Evolutionary conservation across 2,329 filamentous ascomycete genomes (phyloP).

Genomic region (Exophiala calicioides): DNA sequence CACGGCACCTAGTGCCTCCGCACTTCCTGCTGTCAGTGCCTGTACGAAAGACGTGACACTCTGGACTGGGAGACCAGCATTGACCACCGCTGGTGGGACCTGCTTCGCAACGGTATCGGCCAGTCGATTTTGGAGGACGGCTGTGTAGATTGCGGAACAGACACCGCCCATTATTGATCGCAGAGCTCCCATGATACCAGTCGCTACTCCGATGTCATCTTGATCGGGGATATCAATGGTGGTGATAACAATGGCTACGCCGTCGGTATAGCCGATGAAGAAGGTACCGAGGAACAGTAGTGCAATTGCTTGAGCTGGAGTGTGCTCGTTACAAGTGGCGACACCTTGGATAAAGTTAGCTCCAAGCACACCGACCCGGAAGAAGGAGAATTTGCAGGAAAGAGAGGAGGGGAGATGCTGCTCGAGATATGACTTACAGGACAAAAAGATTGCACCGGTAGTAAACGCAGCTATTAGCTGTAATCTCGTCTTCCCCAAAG

Average conservation of each 20-base stretch:
- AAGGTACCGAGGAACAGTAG: not conserved
- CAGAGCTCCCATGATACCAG: not conserved
- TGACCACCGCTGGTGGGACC: not conserved
- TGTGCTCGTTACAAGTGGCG: too few relatives aligned
- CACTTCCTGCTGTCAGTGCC: not conserved
- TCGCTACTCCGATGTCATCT: not conserved
- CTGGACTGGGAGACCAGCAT: not conserved
- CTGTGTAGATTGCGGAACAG: not conserved
- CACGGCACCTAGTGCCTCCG: not conserved
- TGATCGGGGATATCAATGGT: not conserved
- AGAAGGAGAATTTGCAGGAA: too few relatives aligned
- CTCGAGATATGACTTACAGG: too few relatives aligned
- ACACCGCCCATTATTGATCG: not conserved
- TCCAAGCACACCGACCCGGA: too few relatives aligned
- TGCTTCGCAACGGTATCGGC: not conserved
- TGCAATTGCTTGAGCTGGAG: not conserved
- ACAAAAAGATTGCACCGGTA: too few relatives aligned
- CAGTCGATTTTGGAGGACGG: not conserved
- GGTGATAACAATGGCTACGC: not conserved
- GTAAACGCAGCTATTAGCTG: too few relatives aligned
- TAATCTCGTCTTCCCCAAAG: too few relatives aligned
- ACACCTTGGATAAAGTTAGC: too few relatives aligned
- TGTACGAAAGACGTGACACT: not conserved
- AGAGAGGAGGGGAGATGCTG: too few relatives aligned
- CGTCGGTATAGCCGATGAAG: conserved; percentile 1